Base-by-base conservation (phyloP, 306 rosid species). In the Medicago truncatula region DNA sequence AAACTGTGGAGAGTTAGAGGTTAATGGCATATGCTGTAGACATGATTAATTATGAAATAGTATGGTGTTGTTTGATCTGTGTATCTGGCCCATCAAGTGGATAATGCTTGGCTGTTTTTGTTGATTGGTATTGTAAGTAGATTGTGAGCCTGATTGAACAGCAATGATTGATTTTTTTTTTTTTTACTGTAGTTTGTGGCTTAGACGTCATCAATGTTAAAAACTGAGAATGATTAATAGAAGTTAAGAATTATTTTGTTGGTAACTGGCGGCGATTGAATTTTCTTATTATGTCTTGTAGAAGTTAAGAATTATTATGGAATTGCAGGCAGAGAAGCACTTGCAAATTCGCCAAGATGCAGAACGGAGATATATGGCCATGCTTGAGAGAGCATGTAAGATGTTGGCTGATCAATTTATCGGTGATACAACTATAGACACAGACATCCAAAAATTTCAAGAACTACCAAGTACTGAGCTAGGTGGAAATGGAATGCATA, bases 361-460 rank as follows among this genome's bases (percentile, higher is more conserved):
- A 7, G 99, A 95, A 53, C 79, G 82, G 57, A 86, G 91, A 62
- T 95, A 95, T 59, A 92, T 92, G 88, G 89, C 88, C 65, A 92
- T 92, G 97, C 93, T 95, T 62, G 99, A 95, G 86, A 88, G 93
- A 85, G 96, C 99, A 18, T 95, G 99, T 71, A 92, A 90, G 84
- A 90, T 95, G 97, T 92, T 95, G 54, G 99, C 97, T 0, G 93
- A 90, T 77, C 97, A 92, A 57, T 87, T 95, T 67, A 84, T 95
- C 31, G 87, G 89, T 15, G 90, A 90, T 28, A 75, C 90, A 28
- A 78, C 85, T 14, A 71, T 78, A 1, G 91, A 86, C 73, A 65
- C 88, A 3, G 89, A 87, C 40, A 63, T 71, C 81, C 92, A 89
- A 68, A 88, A 86, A 73, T 61, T 80, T 71, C 88, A 85, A 75